These are phyloP conservation scores for Rhododendron vialii DNA, from an alignment of 148 eudicot genomes.

Conservation along the genomic window DNA sequence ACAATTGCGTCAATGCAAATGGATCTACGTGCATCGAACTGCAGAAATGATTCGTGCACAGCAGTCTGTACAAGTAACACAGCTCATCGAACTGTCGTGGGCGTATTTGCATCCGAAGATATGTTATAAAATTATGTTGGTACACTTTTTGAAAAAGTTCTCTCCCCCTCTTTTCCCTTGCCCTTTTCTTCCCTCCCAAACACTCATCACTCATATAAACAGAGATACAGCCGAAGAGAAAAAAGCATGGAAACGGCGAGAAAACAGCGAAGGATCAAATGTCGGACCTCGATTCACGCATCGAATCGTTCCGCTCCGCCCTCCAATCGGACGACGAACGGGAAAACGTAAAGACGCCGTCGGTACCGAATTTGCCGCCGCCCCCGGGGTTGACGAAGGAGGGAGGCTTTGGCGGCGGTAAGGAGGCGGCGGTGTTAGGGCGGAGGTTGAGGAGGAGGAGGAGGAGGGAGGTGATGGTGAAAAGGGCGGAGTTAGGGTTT, in stretches of 20 bases:
- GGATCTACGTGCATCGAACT: too few species aligned
- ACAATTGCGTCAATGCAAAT: too few species aligned
- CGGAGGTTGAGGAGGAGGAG: conserved; percentile 25
- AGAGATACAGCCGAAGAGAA: neutral
- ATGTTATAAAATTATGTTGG: too few species aligned
- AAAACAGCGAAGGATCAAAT: conserved; percentile 18
- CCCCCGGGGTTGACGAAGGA: conserved; percentile 29
- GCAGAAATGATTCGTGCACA: too few species aligned
- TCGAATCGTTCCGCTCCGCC: conserved; percentile 52
- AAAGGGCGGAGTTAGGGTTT: conserved; percentile 47
- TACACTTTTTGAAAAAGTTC: neutral
- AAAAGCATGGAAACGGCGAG: neutral
- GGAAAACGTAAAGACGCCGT: conserved; percentile 6
- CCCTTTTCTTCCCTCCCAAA: neutral
- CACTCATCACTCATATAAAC: neutral
- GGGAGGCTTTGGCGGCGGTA: conserved; percentile 20
- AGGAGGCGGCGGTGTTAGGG: conserved; percentile 16
- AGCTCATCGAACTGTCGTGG: too few species aligned
- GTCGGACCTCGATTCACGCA: conserved; percentile 40
- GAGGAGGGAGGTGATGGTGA: conserved; percentile 34
- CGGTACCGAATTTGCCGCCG: neutral
- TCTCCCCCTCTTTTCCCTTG: neutral
- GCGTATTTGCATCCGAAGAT: too few species aligned
- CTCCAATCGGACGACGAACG: conserved; percentile 50
- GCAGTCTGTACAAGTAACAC: too few species aligned